phyloP scores from a whole-genome alignment of 177 flowering plant genomes.

The Telopea speciosissima region DNA sequence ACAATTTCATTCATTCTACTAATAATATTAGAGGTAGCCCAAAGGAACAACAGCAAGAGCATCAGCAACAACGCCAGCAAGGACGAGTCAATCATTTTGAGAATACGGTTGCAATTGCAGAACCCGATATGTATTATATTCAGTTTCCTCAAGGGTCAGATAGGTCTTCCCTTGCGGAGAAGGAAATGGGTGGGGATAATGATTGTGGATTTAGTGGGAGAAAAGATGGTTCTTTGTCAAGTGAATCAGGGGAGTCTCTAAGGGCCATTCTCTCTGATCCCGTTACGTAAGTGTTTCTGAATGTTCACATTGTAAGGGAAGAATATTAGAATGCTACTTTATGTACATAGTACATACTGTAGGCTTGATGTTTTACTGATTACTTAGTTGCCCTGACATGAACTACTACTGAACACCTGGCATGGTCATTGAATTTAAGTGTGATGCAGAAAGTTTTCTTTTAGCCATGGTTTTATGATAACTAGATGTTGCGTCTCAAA shows the following conservation, averaged over 20 bases:
- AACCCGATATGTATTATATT: constrained; percentile 46
- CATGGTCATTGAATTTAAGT: background rate
- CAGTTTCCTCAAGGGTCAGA: constrained; percentile 50
- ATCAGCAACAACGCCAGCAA: constrained; percentile 29
- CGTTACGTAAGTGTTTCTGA: constrained; percentile 48
- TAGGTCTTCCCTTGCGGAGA: constrained; percentile 36
- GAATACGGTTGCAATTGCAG: constrained; percentile 47
- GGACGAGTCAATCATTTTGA: constrained; percentile 28
- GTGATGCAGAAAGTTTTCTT: background rate
- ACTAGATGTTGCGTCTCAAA: background rate
- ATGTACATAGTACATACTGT: background rate
- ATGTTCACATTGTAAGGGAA: background rate
- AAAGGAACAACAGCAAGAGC: constrained; percentile 27
- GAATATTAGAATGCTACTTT: background rate
- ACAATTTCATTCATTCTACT: constrained; percentile 20
- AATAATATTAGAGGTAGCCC: constrained; percentile 28
- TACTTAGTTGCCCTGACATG: background rate
- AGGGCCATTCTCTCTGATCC: constrained; percentile 77
- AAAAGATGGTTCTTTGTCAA: constrained; percentile 40
- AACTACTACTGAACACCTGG: background rate
- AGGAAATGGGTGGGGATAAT: constrained; percentile 51
- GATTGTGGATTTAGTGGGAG: constrained; percentile 64
- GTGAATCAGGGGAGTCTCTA: constrained; percentile 62
- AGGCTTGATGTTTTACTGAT: background rate
- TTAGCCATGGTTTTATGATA: background rate